Evolutionary conservation across 768 basidiomycete genomes (phyloP), one percentile per base, ranked within the genome.

Genomic region (Mycena venus): DNA sequence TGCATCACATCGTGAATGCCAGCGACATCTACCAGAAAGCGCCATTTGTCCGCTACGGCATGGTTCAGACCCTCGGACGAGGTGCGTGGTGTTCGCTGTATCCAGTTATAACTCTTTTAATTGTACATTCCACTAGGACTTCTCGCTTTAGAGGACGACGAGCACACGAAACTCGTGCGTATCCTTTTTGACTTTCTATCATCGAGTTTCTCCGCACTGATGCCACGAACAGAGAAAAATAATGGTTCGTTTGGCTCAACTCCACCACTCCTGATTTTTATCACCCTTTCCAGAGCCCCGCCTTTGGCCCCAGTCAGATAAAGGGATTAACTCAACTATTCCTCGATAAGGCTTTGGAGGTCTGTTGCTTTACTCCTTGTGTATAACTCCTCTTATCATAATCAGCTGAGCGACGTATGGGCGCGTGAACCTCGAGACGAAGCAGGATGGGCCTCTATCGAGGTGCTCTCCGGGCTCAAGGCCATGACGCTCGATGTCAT

Each of bases 251-350:
- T 8, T 19, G 9, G 4, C 9, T 38, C 14, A 23, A 7, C 12
- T 60, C 7, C 25, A 4, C n/a, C 6, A 60, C 4, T 38, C 3
- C 5, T 23, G 5, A 49, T 9, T 1, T 23, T 17, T 29, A 14
- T 21, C 17, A 17, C 38, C 2, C 4, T 17, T 15, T 67, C 23
- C 60, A 85, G 87, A 88, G 86, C 58, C 87, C 87, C 9, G 85
- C 86, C 2, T 88, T 88, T 49, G 86, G 87, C 6, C 83, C 83
- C 4, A 79, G 80, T 0, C 87, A 87, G 60, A 80, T 88, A 42
- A 82, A 85, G 0, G 84, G 79, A 4, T 68, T 87, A 3, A 84
- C 85, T 0, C 77, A 78, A 4, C 80, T 83, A 17, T 87, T 88
- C 72, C 55, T 84, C 17, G 79, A 78, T 3, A 86, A 86, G 72